These are phyloP conservation scores for Candida fluviatilis DNA, from an alignment of 805 yeast genomes.

Conservation along the genomic window DNA sequence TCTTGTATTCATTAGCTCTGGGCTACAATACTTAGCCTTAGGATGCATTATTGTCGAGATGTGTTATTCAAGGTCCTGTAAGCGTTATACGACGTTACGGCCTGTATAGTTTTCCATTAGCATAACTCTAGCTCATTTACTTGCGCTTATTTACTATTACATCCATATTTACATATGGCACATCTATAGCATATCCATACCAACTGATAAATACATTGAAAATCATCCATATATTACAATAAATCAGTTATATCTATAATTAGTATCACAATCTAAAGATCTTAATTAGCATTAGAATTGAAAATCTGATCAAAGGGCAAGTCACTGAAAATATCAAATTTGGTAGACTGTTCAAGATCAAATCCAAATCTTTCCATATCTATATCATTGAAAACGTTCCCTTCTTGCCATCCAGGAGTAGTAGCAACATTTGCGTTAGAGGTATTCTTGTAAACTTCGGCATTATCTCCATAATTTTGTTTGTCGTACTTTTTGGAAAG, in stretches of 20 bases:
- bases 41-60: no score
- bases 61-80: no score
- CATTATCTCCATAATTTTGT: neutral
- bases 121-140: no score
- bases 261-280: no score
- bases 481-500: conserved; percentile 24
- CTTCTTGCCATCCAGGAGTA: neutral
- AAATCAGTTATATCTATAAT: neutral
- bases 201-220: no score
- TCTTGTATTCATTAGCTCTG: no score
- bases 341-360: conserved; percentile 12
- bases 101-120: no score
- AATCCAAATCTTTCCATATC: conserved; percentile 9
- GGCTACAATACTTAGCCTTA: no score
- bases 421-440: neutral
- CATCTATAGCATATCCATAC: no score
- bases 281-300: conserved; percentile 4
- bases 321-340: conserved; percentile 25
- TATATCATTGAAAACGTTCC: neutral
- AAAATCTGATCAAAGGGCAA: conserved; percentile 21
- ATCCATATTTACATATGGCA: no score
- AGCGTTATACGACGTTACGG: no score
- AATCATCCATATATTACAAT: neutral
- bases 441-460: neutral
- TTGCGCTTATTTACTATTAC: no score